Evolutionary conservation across 805 yeast species (phyloP), one percentile per base, ranked within the genome.

Genomic region (Blastobotrys attinorum): DNA sequence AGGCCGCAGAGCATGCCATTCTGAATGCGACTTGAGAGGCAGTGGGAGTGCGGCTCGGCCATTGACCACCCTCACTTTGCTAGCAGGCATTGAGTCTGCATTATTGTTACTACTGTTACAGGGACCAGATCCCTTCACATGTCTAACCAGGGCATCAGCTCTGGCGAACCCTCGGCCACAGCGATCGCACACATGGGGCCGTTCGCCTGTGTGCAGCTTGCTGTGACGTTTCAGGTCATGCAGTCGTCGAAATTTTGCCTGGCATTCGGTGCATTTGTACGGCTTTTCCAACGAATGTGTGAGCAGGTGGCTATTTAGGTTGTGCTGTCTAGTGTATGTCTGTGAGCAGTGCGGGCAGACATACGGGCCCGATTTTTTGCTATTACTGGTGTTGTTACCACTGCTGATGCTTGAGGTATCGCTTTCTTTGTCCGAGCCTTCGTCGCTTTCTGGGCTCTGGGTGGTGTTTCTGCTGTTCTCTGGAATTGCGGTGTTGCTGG

Each of bases 191-290:
- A 58, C 62, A 57, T 65, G 79, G 1, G 90, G 89, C 57, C 75
- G 79, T 50, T 77, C 86, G 18, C 90, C 90, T 0, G 87, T 75
- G 56, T 84, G 95, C 29, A 81, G 67, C 60, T 81, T 81, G 45
- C 74, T 75, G 55, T 84, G 95, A 42, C 95, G 70, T 55, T 78
- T 82, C 54, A 85, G 67, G 59, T 85, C 94, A 59, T 83, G 89
- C 23, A 77, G 71, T 38, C 94, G 69, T 47, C 92, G 71, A 60
- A 85, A 84, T 50, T 69, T 73, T 38, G 75, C 66, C 42, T 70
- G 64, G 55, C 95, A 84, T 22, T 72, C 70, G 10, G 71, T 49
- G 60, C 95, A 84, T 20, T 65, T 60, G 60, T 72, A 83, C 1
- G 88, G 86, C 56, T 76, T 79, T 48, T 69, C 71, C 40, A 72